phyloP scores from a whole-genome alignment of 139 green algal genomes.

The Chlorella sp. region DNA sequence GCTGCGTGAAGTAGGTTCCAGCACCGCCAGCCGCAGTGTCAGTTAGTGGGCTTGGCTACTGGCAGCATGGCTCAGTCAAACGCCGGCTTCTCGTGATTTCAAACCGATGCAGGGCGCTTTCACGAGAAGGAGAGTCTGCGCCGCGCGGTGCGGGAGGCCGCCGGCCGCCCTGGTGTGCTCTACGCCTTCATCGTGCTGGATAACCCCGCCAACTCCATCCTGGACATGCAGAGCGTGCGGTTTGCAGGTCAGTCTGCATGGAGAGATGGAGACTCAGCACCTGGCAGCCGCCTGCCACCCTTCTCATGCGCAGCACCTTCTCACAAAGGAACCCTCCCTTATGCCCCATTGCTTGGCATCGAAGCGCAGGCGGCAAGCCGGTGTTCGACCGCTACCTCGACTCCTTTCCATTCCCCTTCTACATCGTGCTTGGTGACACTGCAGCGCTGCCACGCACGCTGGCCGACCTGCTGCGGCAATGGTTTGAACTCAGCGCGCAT shows the following conservation, averaged over 20 bases:
- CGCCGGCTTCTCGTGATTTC: no score
- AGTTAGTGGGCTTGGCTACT: no score
- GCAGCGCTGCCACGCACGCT: slow-evolving; percentile 83
- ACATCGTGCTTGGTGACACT: slow-evolving; percentile 94
- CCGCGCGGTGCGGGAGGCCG: slow-evolving; percentile 61
- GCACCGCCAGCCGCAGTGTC: no score
- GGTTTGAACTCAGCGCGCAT: slow-evolving; percentile 89
- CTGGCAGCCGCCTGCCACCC: no score
- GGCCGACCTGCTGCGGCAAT: slow-evolving; percentile 92
- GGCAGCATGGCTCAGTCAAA: no score
- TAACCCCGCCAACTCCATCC: slow-evolving; percentile 66
- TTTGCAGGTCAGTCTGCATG: no score
- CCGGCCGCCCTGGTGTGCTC: slow-evolving; percentile 73
- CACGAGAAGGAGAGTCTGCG: slow-evolving; percentile 92
- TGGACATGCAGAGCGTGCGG: slow-evolving; percentile 92
- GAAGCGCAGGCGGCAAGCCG: slow-evolving; percentile 85
- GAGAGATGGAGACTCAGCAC: no score
- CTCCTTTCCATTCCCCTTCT: slow-evolving; percentile 97
- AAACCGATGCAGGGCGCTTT: no score
- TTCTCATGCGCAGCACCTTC: no score
- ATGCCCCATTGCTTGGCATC: no score
- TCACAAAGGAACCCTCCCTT: no score
- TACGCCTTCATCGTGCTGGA: slow-evolving; percentile 93
- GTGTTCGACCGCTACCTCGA: slow-evolving; percentile 95
- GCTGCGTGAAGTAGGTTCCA: no score